Evolutionary conservation across 1,139 yeast genomes (phyloP).

Genomic region (Yamadazyma aaseri): DNA sequence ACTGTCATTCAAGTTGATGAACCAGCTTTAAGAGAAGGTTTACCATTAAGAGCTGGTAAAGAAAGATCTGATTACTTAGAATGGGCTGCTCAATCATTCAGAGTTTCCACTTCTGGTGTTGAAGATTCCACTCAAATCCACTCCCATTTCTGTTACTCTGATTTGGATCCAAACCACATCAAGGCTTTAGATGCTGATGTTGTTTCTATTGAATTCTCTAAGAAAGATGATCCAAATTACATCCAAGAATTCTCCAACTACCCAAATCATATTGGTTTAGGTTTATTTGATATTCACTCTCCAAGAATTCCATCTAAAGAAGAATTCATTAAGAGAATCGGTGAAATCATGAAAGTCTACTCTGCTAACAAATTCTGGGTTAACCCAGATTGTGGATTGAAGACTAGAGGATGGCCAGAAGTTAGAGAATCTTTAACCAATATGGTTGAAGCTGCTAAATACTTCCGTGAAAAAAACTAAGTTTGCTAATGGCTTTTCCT

Average conservation of each 20-base stretch:
- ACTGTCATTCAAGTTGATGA: conserved; percentile 98
- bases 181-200: conserved; percentile 99
- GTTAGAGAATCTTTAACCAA: conserved; percentile 82
- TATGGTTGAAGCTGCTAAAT: conserved; percentile 99
- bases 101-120: conserved; percentile 99
- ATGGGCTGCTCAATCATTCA: conserved; percentile 99
- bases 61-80: conserved; percentile 95
- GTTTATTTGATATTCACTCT: conserved; percentile 98
- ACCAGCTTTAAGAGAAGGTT: conserved; percentile 99
- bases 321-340: conserved; percentile 91
- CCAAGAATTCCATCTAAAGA: conserved; percentile 99
- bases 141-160: conserved; percentile 99
- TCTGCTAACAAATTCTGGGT: conserved; percentile 99
- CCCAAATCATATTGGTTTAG: conserved; percentile 99
- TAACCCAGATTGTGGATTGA: conserved; percentile 99
- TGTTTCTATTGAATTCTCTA: conserved; percentile 97
- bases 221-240: conserved; percentile 98
- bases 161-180: conserved; percentile 98
- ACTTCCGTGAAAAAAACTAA: conserved; percentile 67
- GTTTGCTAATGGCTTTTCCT: conserved; percentile 1
- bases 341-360: conserved; percentile 92
- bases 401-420: conserved; percentile 96
- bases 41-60: conserved; percentile 96
- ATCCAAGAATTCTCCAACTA: conserved; percentile 96
- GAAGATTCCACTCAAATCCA: conserved; percentile 94